Conservation (phyloP, 1,139 yeast genomes). For the Magnusiomyces sp. region DNA sequence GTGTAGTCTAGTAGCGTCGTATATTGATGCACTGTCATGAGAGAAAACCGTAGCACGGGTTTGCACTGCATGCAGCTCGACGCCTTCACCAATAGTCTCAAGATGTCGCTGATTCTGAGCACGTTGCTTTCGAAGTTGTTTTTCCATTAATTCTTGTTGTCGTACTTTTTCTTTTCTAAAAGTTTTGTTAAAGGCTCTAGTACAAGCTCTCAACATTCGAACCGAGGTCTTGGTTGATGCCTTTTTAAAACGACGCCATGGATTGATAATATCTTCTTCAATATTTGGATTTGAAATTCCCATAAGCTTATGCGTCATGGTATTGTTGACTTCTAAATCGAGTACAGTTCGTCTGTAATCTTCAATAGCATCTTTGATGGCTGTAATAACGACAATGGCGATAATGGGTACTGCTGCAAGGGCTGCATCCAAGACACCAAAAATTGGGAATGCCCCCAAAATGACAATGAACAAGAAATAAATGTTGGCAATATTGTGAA, state of each 20-base stretch:
- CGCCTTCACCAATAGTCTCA: slow-evolving; percentile 1
- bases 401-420: slow-evolving; percentile 89
- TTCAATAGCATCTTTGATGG: slow-evolving; percentile 87
- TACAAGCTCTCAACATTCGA: slow-evolving; percentile 9
- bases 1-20: slow-evolving; percentile 15
- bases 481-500: slow-evolving; percentile 75
- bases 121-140: neutral
- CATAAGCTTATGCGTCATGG: slow-evolving; percentile 63
- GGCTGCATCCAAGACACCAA: slow-evolving; percentile 89
- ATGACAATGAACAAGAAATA: slow-evolving; percentile 73
- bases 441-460: slow-evolving; percentile 69
- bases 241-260: slow-evolving; percentile 63
- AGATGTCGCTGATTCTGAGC: too few species aligned
- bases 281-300: slow-evolving; percentile 72
- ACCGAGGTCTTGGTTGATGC: slow-evolving; percentile 29
- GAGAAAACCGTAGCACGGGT: slow-evolving; percentile 15
- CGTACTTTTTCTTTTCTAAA: slow-evolving; percentile 13
- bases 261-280: slow-evolving; percentile 50
- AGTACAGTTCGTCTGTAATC: slow-evolving; percentile 76
- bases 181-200: slow-evolving; percentile 5
- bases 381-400: slow-evolving; percentile 85
- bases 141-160: slow-evolving; percentile 6
- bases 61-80: slow-evolving; percentile 17
- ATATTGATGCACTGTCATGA: neutral
- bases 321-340: slow-evolving; percentile 82